Percentiles rank a stretch among this genome's conserved stretches.
phyloP scores from a whole-genome alignment of 306 rosid genomes.

The Rosa lucieae region DNA sequence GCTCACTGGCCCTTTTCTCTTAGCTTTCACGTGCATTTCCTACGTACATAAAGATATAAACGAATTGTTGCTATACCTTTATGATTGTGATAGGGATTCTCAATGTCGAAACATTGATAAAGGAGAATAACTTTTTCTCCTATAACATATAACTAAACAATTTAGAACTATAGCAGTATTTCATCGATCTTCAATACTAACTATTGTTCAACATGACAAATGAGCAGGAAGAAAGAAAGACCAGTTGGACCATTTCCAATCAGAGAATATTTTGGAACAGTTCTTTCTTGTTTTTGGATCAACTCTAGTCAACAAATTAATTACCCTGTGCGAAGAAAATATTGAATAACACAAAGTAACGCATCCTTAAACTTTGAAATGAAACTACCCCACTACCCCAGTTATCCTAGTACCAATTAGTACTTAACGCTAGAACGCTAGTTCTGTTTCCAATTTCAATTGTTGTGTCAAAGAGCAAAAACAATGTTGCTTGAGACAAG shows the following conservation, averaged over 20 bases:
- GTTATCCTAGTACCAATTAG: too few relatives aligned
- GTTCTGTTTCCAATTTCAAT: not conserved
- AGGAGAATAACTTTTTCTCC: not conserved
- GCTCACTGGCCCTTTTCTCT: not conserved
- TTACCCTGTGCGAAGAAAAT: too few relatives aligned
- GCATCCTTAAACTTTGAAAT: not conserved
- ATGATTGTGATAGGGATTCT: not conserved
- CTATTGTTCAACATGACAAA: not conserved
- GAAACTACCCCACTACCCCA: too few relatives aligned
- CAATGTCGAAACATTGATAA: not conserved
- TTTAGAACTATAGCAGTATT: not conserved
- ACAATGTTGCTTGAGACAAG: not conserved
- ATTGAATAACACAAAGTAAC: not conserved
- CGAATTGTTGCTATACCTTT: not conserved
- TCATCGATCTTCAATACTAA: not conserved
- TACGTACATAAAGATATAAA: not conserved
- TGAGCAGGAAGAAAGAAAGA: not conserved
- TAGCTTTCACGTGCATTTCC: not conserved
- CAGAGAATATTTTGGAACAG: too few relatives aligned
- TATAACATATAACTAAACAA: not conserved
- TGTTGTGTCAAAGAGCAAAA: not conserved
- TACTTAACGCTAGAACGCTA: too few relatives aligned
- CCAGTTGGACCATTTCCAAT: not conserved
- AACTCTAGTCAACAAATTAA: too few relatives aligned
- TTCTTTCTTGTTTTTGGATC: not conserved